A percentile compares a stretch with the other conserved stretches of the same genome.
Conservation (phyloP, 495 filamentous ascomycete species). For the Cercophora sp. region DNA sequence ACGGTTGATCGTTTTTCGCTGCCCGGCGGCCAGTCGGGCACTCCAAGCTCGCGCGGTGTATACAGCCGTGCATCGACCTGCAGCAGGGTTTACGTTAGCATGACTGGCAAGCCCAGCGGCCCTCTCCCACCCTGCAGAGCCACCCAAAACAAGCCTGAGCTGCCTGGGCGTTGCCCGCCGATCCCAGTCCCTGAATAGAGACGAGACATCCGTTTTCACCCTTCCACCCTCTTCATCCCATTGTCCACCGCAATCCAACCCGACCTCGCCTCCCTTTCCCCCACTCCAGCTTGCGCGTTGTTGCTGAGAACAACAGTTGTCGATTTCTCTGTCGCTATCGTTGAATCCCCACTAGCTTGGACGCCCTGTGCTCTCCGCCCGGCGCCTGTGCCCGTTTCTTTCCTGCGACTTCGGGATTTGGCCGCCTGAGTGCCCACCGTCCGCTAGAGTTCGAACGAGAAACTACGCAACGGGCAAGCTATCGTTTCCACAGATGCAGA, state of each 20-base stretch:
- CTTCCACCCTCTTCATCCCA: constrained; percentile 1
- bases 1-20: no score
- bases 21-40: neutral
- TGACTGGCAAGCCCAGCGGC: constrained; percentile 4
- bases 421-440: neutral
- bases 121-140: constrained; percentile 11
- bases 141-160: neutral
- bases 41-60: constrained; percentile 16
- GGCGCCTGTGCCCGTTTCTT: neutral
- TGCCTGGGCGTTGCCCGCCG: neutral
- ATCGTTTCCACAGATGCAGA: constrained; percentile 8
- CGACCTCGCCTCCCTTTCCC: neutral
- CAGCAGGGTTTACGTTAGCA: constrained; percentile 13
- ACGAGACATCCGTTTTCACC: constrained; percentile 6
- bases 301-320: neutral
- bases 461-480: constrained; percentile 3
- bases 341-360: neutral
- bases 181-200: constrained; percentile 15
- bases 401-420: constrained; percentile 3
- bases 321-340: constrained; percentile 14
- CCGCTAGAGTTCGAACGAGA: constrained; percentile 12
- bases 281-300: neutral
- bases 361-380: neutral
- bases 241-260: constrained; percentile 4
- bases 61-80: neutral